A percentile compares a stretch with the other conserved stretches of the same genome.
Conservation (phyloP, 495 filamentous ascomycete species). For the Durotheca rogersii region DNA sequence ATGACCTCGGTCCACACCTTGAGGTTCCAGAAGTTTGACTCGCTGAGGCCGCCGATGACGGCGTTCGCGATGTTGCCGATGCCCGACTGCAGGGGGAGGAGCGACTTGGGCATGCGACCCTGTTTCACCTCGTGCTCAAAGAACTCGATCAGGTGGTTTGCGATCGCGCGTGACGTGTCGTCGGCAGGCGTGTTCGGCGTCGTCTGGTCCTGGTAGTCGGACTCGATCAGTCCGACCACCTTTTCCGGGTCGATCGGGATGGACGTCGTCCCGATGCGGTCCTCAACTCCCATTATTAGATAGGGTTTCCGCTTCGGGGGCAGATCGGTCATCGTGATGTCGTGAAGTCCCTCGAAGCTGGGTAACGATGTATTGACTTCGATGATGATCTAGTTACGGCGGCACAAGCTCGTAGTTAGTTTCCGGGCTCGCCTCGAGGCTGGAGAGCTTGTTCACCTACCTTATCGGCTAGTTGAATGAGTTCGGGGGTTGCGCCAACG, state of each 20-base stretch:
- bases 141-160: conserved; percentile 82
- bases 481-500: conserved; percentile 82
- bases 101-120: conserved; percentile 73
- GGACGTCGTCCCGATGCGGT: conserved; percentile 79
- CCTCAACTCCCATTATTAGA: conserved; percentile 73
- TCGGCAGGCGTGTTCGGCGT: conserved; percentile 75
- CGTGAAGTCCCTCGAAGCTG: conserved; percentile 85
- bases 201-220: conserved; percentile 81
- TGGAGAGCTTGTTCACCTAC: conserved; percentile 34
- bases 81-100: conserved; percentile 83
- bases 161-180: conserved; percentile 69
- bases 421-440: neutral
- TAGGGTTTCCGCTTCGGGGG: conserved; percentile 83
- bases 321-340: conserved; percentile 83
- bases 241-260: conserved; percentile 90
- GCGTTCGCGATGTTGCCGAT: conserved; percentile 96
- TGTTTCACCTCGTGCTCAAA: conserved; percentile 74
- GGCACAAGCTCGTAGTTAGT: conserved; percentile 1
- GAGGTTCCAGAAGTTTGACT: conserved; percentile 83
- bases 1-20: conserved; percentile 94
- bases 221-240: conserved; percentile 84
- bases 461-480: conserved; percentile 88
- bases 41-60: conserved; percentile 79
- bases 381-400: conserved; percentile 75
- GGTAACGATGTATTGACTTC: conserved; percentile 89